Evolutionary conservation across 2,329 filamentous ascomycete species (phyloP).

Genomic region (Alternaria atra): DNA sequence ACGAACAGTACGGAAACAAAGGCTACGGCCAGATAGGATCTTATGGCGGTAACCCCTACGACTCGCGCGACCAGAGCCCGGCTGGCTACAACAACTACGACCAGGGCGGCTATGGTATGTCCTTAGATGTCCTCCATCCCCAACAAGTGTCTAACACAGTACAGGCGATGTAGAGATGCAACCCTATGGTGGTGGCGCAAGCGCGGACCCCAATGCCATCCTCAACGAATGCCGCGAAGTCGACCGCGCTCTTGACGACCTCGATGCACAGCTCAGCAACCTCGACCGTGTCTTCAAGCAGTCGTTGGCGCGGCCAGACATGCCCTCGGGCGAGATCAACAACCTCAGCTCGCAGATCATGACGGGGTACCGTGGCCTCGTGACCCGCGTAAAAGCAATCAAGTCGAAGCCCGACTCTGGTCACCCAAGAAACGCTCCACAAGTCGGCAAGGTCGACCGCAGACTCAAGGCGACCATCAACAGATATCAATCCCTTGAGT

Average conservation of each 20-base stretch:
- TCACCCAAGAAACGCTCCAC: constrained; percentile 75
- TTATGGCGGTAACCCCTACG: constrained; percentile 56
- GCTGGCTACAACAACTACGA: constrained; percentile 65
- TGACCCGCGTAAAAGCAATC: constrained; percentile 79
- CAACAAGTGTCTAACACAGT: constrained; percentile 26
- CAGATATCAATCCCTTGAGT: constrained; percentile 81
- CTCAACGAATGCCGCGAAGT: constrained; percentile 87
- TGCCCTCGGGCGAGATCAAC: constrained; percentile 75
- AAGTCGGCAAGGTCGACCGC: constrained; percentile 82
- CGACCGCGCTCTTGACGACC: constrained; percentile 76
- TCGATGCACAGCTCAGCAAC: constrained; percentile 76
- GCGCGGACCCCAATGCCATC: constrained; percentile 73
- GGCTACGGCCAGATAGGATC: constrained; percentile 54
- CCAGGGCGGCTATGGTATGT: constrained; percentile 46
- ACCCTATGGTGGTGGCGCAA: constrained; percentile 56
- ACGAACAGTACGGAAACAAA: constrained; percentile 53
- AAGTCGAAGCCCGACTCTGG: constrained; percentile 83
- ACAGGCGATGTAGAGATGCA: constrained; percentile 71
- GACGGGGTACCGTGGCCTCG: constrained; percentile 80
- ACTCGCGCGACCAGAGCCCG: constrained; percentile 46
- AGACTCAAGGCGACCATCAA: constrained; percentile 83
- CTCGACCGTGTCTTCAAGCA: constrained; percentile 76
- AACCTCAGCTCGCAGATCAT: constrained; percentile 80
- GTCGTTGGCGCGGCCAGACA: constrained; percentile 78
- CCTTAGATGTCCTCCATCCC: constrained; percentile 40